phyloP scores from a whole-genome alignment of 2,329 filamentous ascomycete species.

The Saccharata proteae region DNA sequence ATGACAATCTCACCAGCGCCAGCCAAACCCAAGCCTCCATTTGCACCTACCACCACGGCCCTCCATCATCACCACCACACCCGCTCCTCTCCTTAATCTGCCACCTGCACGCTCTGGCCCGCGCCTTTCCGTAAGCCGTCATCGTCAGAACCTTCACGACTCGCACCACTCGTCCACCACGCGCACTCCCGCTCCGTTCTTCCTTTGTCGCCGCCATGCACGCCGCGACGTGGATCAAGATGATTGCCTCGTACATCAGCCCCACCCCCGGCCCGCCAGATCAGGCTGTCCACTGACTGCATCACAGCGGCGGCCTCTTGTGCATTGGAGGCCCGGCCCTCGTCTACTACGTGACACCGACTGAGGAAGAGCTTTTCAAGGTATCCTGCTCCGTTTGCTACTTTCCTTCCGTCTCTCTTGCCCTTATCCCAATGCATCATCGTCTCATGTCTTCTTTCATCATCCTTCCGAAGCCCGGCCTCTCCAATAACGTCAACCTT shows the following conservation, averaged over 20 bases:
- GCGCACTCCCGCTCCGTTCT: too few species aligned
- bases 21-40: too few species aligned
- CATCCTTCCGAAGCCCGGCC: neutral
- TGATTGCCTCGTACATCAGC: constrained; percentile 44
- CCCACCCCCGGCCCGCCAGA: constrained; percentile 3
- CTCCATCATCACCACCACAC: too few species aligned
- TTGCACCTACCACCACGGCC: too few species aligned
- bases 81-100: too few species aligned
- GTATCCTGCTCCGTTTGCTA: too few species aligned
- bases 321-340: constrained; percentile 77
- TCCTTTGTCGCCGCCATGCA: constrained; percentile 27
- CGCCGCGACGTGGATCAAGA: constrained; percentile 48
- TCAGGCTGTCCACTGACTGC: constrained; percentile 12
- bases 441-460: neutral
- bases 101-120: too few species aligned
- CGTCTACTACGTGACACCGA: constrained; percentile 66
- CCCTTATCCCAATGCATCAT: constrained; percentile 10
- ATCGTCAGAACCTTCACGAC: too few species aligned
- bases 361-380: constrained; percentile 82
- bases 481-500: neutral
- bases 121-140: too few species aligned
- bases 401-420: constrained; percentile 6
- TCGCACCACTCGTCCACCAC: too few species aligned
- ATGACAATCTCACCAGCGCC: too few species aligned
- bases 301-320: constrained; percentile 52